phyloP scores from a whole-genome alignment of 176 grass and related monocot species.

The Tillandsia leiboldiana region DNA sequence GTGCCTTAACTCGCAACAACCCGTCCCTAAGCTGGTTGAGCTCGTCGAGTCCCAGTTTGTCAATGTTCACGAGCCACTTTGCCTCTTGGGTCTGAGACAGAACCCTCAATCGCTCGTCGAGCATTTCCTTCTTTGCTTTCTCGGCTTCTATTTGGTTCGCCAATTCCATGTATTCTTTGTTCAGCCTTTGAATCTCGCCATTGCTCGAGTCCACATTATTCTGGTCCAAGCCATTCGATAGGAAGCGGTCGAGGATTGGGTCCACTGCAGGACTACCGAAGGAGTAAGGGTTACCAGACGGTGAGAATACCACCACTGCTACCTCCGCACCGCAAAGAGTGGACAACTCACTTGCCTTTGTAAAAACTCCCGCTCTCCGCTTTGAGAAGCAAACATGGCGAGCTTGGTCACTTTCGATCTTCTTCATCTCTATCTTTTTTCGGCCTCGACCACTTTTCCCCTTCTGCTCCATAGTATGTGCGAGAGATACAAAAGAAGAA shows the following conservation, averaged over 20 bases:
- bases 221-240: not conserved
- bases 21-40: slow-evolving; percentile 15
- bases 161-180: slow-evolving; percentile 24
- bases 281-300: slow-evolving; percentile 21
- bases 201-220: not conserved
- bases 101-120: slow-evolving; percentile 1
- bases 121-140: not conserved
- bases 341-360: slow-evolving; percentile 26
- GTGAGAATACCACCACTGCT: slow-evolving; percentile 19
- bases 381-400: slow-evolving; percentile 30
- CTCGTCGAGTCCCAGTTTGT: slow-evolving; percentile 16
- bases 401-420: slow-evolving; percentile 24
- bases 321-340: slow-evolving; percentile 30
- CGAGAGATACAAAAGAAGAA: too few species aligned
- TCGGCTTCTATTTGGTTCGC: slow-evolving; percentile 4
- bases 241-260: slow-evolving; percentile 13
- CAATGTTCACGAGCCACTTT: slow-evolving; percentile 6
- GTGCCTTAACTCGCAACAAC: slow-evolving; percentile 8
- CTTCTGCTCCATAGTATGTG: slow-evolving; percentile 11
- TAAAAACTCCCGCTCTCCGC: slow-evolving; percentile 18
- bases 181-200: not conserved
- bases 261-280: slow-evolving; percentile 22
- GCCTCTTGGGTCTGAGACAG: not conserved
- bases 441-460: slow-evolving; percentile 14
- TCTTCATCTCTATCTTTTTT: slow-evolving; percentile 19